These are phyloP conservation scores for Filobasidium floriforme DNA, from an alignment of 768 basidiomycete species.

Conservation along the genomic window DNA sequence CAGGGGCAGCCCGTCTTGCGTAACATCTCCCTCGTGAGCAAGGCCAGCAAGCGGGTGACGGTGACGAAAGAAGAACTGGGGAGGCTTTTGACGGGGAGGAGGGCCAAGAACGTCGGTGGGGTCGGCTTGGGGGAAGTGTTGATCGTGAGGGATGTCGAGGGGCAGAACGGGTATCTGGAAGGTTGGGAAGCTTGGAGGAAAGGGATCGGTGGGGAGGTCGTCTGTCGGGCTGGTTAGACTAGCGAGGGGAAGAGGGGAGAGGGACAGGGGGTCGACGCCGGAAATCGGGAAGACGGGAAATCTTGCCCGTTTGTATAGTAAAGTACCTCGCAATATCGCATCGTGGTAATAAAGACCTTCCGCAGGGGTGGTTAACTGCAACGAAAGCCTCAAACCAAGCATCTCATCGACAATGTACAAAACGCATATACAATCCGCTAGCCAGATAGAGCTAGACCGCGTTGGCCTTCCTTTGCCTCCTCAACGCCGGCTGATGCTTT, in stretches of 20 bases:
- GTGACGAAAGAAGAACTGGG: conserved; percentile 68
- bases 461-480: too few species aligned
- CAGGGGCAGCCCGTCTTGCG: conserved; percentile 76
- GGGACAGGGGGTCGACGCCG: background rate
- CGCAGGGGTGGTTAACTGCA: too few species aligned
- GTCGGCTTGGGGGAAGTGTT: conserved; percentile 89
- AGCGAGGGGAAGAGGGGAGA: background rate
- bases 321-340: too few species aligned
- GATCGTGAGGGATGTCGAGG: conserved; percentile 66
- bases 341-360: too few species aligned
- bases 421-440: too few species aligned
- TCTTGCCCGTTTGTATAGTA: too few species aligned
- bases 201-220: conserved; percentile 72
- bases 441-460: too few species aligned
- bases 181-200: conserved; percentile 81
- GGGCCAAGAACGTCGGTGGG: conserved; percentile 72
- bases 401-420: too few species aligned
- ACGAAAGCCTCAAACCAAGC: too few species aligned
- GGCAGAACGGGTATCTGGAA: conserved; percentile 62
- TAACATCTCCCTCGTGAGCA: conserved; percentile 72
- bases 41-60: conserved; percentile 70
- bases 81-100: conserved; percentile 69
- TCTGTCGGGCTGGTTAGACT: conserved; percentile 63
- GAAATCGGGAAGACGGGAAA: too few species aligned
- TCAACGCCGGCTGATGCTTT: too few species aligned